These are phyloP conservation scores for Parasitella parasitica DNA, from an alignment of 371 early-diverging fungal genomes.

Conservation along the genomic window DNA sequence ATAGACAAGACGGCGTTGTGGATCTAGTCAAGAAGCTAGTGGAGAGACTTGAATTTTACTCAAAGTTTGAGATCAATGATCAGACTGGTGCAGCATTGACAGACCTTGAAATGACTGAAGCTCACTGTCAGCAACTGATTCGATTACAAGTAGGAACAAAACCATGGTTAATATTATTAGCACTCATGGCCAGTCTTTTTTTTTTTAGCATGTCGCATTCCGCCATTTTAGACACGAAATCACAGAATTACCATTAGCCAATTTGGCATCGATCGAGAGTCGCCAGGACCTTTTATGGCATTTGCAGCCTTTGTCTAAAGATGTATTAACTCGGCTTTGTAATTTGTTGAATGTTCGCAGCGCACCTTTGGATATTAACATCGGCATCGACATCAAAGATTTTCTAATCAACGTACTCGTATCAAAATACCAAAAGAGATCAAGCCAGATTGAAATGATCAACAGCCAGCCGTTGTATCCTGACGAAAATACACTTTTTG, in stretches of 20 bases:
- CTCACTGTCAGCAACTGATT: conserved; percentile 60
- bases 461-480: conserved; percentile 80
- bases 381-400: conserved; percentile 32
- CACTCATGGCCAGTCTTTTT: neutral
- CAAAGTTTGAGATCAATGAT: conserved; percentile 82
- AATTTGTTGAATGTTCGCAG: conserved; percentile 60
- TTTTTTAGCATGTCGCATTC: conserved; percentile 60
- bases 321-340: conserved; percentile 56
- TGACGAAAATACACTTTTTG: conserved; percentile 67
- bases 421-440: conserved; percentile 58
- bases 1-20: conserved; percentile 41
- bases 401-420: conserved; percentile 59
- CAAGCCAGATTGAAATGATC: conserved; percentile 70
- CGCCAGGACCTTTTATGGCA: conserved; percentile 55
- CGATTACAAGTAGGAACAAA: conserved; percentile 60
- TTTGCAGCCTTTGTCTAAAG: conserved; percentile 52
- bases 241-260: conserved; percentile 73
- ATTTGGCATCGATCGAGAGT: conserved; percentile 64
- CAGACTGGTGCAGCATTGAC: conserved; percentile 77
- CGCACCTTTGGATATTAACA: conserved; percentile 19
- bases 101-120: conserved; percentile 61
- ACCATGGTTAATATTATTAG: neutral
- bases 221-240: conserved; percentile 63
- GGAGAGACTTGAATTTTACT: conserved; percentile 64
- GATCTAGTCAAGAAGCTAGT: conserved; percentile 62